Evolutionary conservation across 805 yeast genomes (phyloP), one percentile per base, ranked within the genome.

Genomic region (Teunomyces tritomae): DNA sequence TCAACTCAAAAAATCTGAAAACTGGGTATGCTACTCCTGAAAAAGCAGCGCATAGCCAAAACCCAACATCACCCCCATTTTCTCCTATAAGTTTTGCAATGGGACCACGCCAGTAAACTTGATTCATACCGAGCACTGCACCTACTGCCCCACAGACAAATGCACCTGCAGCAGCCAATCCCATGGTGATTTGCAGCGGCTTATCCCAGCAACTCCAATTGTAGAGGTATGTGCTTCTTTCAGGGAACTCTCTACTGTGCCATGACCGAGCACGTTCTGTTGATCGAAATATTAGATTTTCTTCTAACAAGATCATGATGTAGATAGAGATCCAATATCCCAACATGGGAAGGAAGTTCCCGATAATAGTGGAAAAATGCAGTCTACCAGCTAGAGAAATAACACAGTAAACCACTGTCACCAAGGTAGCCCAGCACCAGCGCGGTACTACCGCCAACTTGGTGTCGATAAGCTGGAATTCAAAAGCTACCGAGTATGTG

Each of bases 291-390:
- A 88, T 73, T 3, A 76, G 48, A 58, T 87, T 87, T 62, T 89
- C 96, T 54, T 86, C 88, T 2, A 87, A 49, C 29, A 88, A 65
- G 39, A 89, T 62, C n/a, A 80, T 77, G 57, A 84, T 80, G 63
- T 89, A 89, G 69, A 89, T 87, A 49, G 91, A 80, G 47, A 87
- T 80, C 96, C 96, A 89, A 67, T 89, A 89, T 1, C 96, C 96
- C 49, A 89, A 79, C 96, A 89, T 89, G 8, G 96, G 96, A 57
- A 89, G 70, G 66, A 89, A 89, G 58, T 89, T 89, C 8, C 89
- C 82, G 55, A 89, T 70, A 50, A 89, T 87, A 2, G 81, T 74
- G 48, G 88, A 74, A 61, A 89, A 85, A 56, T 84, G 83, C 60
- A 84, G 70, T 56, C 85, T 76, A 8, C 96, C 96, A 17, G 79